These are phyloP conservation scores for Neurospora intermedia DNA, from an alignment of 495 filamentous ascomycete genomes.

Conservation along the genomic window DNA sequence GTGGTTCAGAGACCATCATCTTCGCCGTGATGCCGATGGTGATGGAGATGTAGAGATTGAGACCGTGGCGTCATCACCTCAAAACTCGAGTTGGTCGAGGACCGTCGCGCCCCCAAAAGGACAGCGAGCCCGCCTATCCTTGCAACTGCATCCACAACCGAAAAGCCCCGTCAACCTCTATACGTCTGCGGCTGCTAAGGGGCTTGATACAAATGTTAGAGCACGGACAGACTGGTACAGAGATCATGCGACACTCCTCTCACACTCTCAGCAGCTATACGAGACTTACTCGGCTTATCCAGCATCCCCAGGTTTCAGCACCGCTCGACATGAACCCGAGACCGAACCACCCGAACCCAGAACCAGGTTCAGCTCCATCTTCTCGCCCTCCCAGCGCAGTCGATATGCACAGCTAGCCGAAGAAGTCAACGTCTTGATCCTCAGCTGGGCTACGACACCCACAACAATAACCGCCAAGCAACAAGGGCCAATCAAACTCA, in stretches of 20 bases:
- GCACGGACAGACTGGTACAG: background rate
- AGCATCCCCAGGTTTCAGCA: background rate
- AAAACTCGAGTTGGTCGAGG: constrained; percentile 10
- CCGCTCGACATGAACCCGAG: background rate
- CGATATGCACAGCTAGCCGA: constrained; percentile 1
- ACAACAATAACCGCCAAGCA: constrained; percentile 1
- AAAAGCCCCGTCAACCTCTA: background rate
- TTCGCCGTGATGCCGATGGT: background rate
- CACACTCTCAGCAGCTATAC: background rate
- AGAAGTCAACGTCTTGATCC: constrained; percentile 16
- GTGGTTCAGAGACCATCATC: constrained; percentile 9
- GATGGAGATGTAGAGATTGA: constrained; percentile 8
- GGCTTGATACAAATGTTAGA: background rate
- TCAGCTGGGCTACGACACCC: constrained; percentile 13
- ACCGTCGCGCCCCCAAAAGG: background rate
- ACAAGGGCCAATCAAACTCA: constrained; percentile 6
- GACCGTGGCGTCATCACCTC: constrained; percentile 10
- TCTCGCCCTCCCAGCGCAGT: background rate
- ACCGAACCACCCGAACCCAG: background rate
- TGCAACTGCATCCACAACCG: background rate
- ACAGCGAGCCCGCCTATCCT: background rate
- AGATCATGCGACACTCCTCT: background rate
- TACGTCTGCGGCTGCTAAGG: background rate
- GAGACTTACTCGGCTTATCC: background rate
- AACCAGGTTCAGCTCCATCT: background rate